Evolutionary conservation across 2,329 filamentous ascomycete species (phyloP).

Genomic region (Sordariomycetes sp.): DNA sequence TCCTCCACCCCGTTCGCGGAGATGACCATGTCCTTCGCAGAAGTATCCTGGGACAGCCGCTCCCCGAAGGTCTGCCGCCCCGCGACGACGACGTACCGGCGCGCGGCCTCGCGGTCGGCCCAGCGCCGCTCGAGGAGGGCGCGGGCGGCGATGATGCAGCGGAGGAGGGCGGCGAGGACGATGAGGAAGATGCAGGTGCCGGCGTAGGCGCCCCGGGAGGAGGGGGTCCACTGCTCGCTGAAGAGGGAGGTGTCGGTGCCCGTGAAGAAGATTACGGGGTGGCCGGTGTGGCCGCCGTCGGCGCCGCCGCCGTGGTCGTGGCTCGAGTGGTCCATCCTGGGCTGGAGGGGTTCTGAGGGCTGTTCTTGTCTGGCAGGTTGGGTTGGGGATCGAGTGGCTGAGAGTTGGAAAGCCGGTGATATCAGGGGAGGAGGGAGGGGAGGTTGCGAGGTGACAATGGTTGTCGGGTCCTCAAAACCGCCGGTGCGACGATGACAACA

Average conservation of each 20-base stretch:
- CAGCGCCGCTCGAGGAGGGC: conserved; percentile 49
- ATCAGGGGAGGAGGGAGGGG: neutral
- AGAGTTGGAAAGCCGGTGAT: neutral
- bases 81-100: conserved; percentile 64
- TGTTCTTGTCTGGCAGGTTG: conserved; percentile 6
- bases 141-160: conserved; percentile 60
- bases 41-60: conserved; percentile 41
- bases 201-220: conserved; percentile 58
- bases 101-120: conserved; percentile 56
- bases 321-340: neutral
- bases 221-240: conserved; percentile 61
- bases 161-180: conserved; percentile 55
- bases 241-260: conserved; percentile 34
- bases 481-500: neutral
- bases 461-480: no score
- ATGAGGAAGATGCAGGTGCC: conserved; percentile 89
- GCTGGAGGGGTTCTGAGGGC: conserved; percentile 1
- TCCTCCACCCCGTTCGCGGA: conserved; percentile 72
- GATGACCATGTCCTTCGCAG: conserved; percentile 52
- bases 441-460: neutral
- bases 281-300: neutral
- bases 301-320: neutral
- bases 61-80: conserved; percentile 48
- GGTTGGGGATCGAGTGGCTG: neutral
- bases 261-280: conserved; percentile 44